phyloP scores from a whole-genome alignment of 768 basidiomycete species.

The Leccinum olivaceopallidum region DNA sequence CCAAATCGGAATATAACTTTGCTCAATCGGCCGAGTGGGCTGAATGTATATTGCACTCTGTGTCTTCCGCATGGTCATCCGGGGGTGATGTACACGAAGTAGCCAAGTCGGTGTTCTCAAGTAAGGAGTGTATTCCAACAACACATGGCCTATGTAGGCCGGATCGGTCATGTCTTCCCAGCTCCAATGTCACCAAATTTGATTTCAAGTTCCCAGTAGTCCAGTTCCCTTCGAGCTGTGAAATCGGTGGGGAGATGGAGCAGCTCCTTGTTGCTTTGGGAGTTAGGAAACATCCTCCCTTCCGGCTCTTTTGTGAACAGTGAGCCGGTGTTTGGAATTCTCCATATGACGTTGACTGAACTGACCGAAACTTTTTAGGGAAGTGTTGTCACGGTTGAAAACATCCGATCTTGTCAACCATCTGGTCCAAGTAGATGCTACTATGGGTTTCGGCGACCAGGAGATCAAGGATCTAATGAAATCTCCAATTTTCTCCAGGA shows the following conservation, averaged over 20 bases:
- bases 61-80: constrained; percentile 53
- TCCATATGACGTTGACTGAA: constrained; percentile 38
- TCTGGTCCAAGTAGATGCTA: too few species aligned
- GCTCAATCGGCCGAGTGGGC: constrained; percentile 67
- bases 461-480: too few species aligned
- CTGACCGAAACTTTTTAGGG: too few species aligned
- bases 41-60: constrained; percentile 64
- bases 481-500: too few species aligned
- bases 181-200: constrained; percentile 46
- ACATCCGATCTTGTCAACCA: too few species aligned
- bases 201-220: not conserved
- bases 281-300: not conserved
- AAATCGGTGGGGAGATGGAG: not conserved
- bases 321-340: constrained; percentile 41
- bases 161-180: constrained; percentile 73
- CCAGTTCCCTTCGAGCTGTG: constrained; percentile 37
- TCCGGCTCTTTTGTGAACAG: not conserved
- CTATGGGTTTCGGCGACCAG: too few species aligned
- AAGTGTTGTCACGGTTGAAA: too few species aligned
- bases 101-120: constrained; percentile 1
- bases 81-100: not conserved
- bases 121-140: constrained; percentile 46
- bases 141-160: constrained; percentile 64
- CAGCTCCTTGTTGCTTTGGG: not conserved
- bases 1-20: constrained; percentile 55